Evolutionary conservation across 2,329 filamentous ascomycete genomes (phyloP).

Genomic region (Trichoderma sp.): DNA sequence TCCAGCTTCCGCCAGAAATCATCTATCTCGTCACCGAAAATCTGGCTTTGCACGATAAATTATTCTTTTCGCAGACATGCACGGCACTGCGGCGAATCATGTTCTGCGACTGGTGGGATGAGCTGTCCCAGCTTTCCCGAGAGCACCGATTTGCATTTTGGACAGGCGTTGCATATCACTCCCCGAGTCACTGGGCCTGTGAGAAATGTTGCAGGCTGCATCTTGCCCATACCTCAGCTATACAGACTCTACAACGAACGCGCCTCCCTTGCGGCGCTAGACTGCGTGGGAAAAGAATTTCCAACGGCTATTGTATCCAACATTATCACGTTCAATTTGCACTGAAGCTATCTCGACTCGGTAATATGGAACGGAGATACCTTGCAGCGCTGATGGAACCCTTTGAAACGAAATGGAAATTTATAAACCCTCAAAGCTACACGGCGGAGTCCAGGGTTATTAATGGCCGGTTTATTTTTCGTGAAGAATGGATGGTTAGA

Average conservation of each 20-base stretch:
- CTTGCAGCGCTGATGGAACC: not conserved
- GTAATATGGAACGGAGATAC: not conserved
- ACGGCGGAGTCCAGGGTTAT: not conserved
- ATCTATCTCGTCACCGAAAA: not conserved
- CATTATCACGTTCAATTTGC: not conserved
- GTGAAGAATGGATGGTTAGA: not conserved
- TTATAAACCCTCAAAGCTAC: not conserved
- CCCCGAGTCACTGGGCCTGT: not conserved
- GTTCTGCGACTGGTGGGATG: not conserved
- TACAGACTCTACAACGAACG: not conserved
- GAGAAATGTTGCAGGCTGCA: not conserved
- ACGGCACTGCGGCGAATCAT: not conserved
- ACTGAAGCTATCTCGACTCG: not conserved
- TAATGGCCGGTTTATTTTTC: not conserved
- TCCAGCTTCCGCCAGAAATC: not conserved
- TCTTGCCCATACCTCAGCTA: not conserved
- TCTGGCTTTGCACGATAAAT: not conserved
- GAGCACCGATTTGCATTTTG: not conserved
- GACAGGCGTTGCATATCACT: not conserved
- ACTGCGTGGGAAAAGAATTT: not conserved
- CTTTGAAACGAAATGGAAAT: not conserved
- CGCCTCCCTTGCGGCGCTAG: not conserved
- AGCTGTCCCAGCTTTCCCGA: not conserved
- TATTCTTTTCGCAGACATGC: slow-evolving; percentile 9
- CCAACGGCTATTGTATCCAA: not conserved